phyloP scores from a whole-genome alignment of 306 rosid species.

The Lathyrus aphaca region DNA sequence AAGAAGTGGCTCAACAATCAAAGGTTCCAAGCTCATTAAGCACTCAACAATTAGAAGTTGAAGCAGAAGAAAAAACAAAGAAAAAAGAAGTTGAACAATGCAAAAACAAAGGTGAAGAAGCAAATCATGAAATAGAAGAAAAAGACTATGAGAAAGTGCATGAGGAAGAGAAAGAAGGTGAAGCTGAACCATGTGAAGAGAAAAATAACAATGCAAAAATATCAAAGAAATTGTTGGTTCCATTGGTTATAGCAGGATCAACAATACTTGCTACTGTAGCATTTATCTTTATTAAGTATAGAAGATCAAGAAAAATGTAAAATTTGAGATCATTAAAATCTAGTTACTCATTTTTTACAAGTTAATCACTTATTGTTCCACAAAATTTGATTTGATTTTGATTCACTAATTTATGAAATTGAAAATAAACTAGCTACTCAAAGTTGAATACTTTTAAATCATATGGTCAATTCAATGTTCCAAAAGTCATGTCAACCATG shows the following conservation, averaged over 20 bases:
- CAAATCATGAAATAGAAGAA: conserved; percentile 8
- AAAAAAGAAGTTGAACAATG: conserved; percentile 6
- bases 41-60: conserved; percentile 27
- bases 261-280: conserved; percentile 51
- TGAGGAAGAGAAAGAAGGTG: conserved; percentile 32
- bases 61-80: conserved; percentile 1
- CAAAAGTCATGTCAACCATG: too few species aligned
- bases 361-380: background rate
- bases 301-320: conserved; percentile 42
- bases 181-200: conserved; percentile 34
- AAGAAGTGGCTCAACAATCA: conserved; percentile 7
- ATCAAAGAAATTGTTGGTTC: conserved; percentile 44
- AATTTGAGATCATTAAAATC: background rate
- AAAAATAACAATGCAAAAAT: conserved; percentile 33
- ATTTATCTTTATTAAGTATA: conserved; percentile 41
- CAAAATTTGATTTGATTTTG: too few species aligned
- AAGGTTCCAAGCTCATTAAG: background rate
- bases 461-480: too few species aligned
- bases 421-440: too few species aligned
- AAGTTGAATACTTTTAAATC: too few species aligned
- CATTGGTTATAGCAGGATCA: conserved; percentile 63
- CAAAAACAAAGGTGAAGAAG: conserved; percentile 24
- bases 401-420: too few species aligned
- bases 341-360: background rate
- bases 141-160: background rate